Evolutionary conservation across 2,329 filamentous ascomycete species (phyloP).

Genomic region (Fusarium brachygibbosum): DNA sequence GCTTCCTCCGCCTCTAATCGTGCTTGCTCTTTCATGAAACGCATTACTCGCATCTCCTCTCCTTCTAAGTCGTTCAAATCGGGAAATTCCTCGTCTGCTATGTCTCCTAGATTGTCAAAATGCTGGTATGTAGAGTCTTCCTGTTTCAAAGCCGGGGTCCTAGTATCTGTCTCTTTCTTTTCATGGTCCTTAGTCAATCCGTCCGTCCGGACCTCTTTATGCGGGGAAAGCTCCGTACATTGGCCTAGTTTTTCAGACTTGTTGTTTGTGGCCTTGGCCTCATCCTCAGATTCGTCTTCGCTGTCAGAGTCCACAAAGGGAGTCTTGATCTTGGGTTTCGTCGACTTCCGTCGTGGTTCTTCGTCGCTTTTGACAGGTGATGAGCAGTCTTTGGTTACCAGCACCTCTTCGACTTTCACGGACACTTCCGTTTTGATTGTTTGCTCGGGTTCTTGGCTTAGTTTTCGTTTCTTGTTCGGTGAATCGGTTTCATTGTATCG

Average conservation of each 20-base stretch:
- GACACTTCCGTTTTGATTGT: background rate
- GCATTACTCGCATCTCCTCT: conserved; percentile 74
- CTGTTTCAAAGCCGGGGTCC: conserved; percentile 46
- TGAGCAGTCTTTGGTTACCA: conserved; percentile 41
- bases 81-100: conserved; percentile 68
- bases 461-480: conserved; percentile 50
- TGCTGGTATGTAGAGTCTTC: conserved; percentile 52
- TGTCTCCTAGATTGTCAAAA: conserved; percentile 54
- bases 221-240: conserved; percentile 45
- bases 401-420: conserved; percentile 21
- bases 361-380: conserved; percentile 53
- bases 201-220: conserved; percentile 39
- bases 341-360: conserved; percentile 30
- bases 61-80: conserved; percentile 66
- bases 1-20: conserved; percentile 72
- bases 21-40: conserved; percentile 82
- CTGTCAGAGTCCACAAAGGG: conserved; percentile 80
- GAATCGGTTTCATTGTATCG: conserved; percentile 55
- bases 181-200: conserved; percentile 43
- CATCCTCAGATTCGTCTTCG: conserved; percentile 54
- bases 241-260: conserved; percentile 25
- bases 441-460: conserved; percentile 44
- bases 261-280: conserved; percentile 9
- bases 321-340: conserved; percentile 48
- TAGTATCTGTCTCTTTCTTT: conserved; percentile 34